Percentiles rank a stretch among this genome's conserved stretches.
These are phyloP conservation scores for Symbiotaphrina buchneri DNA, from an alignment of 495 filamentous ascomycete genomes.

Conservation along the genomic window DNA sequence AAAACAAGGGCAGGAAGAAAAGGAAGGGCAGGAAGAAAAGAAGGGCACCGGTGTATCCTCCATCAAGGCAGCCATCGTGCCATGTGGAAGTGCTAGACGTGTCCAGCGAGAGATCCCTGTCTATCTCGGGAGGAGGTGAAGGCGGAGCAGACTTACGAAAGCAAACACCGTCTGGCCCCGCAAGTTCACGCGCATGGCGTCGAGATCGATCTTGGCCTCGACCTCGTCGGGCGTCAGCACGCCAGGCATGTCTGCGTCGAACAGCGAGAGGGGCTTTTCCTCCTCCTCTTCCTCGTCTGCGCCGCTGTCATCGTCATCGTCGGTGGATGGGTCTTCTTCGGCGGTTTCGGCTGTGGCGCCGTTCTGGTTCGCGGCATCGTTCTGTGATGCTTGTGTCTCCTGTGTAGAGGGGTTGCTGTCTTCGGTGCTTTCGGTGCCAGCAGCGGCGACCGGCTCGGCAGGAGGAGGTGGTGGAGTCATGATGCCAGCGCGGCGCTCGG, in stretches of 20 bases:
- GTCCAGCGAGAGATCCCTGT: too few relatives aligned
- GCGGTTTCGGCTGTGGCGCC: neutral
- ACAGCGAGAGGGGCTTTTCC: constrained; percentile 25
- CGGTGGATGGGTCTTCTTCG: constrained; percentile 6
- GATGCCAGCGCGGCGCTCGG: constrained; percentile 14
- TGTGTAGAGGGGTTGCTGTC: neutral
- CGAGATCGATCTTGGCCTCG: constrained; percentile 28
- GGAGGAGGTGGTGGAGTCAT: neutral
- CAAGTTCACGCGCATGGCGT: too few relatives aligned
- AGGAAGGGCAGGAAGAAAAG: too few relatives aligned
- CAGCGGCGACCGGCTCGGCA: neutral
- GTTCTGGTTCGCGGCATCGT: neutral
- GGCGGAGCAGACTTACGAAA: too few relatives aligned
- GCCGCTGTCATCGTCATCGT: constrained; percentile 12
- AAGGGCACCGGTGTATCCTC: too few relatives aligned
- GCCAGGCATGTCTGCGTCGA: constrained; percentile 55
- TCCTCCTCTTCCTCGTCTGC: constrained; percentile 13
- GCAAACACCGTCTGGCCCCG: too few relatives aligned
- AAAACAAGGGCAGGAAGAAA: too few relatives aligned
- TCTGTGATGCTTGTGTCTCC: neutral
- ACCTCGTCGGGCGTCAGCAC: constrained; percentile 43
- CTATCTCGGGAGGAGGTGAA: too few relatives aligned
- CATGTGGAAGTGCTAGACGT: too few relatives aligned
- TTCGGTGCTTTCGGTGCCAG: neutral
- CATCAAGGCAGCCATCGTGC: too few relatives aligned